Base-by-base conservation (phyloP, 176 grass and related monocot genomes). In the Zoysia japonica region DNA sequence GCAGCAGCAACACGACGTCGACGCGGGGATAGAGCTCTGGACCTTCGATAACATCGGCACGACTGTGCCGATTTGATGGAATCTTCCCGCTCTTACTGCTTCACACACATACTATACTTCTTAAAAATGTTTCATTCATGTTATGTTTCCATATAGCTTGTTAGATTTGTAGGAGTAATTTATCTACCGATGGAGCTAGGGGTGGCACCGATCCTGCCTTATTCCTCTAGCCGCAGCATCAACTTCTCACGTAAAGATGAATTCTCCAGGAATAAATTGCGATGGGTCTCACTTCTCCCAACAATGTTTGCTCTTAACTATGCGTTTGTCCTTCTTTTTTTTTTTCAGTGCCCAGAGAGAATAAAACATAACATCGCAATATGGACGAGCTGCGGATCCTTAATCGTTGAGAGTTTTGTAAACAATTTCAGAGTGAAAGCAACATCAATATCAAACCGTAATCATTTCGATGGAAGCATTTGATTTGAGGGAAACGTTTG, bases 11-110 rank as follows among this genome's bases (percentile, higher is more conserved):
- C 52, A 70, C 1, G 19, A 19, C 17, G 55, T 4, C 9, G 86
- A 77, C 13, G 36, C 56, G 9, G 67, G 42, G 59, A 70, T 89
- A 72, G 87, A 89, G 7, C 68, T 81, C 43, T 85, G 87, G 87
- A 67, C 3, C n/a, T 77, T 89, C 2, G 77, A 85, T n/a, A 36
- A 5, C 82, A 72, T 89, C 49, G 2, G 4, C 87, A 35, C 71
- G 11, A 1, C 63, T 69, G 20, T 80, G 20, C 82, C 59, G 14
- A 76, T 85, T 48, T 80, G 41, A 71, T 38, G 2, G 2, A 49
- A 35, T 12, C 9, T 9, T 0, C 6, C 20, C 8, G 19, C 11
- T 14, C 60, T 4, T 7, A 2, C 12, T 10, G 7, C 16, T 57
- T n/a, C 53, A 17, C 53, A 55, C 1, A 19, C 2, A 57, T 6